These are phyloP conservation scores for Phaeodactylum tricornutum DNA, from an alignment of 108 stramenopile species.

Conservation along the genomic window DNA sequence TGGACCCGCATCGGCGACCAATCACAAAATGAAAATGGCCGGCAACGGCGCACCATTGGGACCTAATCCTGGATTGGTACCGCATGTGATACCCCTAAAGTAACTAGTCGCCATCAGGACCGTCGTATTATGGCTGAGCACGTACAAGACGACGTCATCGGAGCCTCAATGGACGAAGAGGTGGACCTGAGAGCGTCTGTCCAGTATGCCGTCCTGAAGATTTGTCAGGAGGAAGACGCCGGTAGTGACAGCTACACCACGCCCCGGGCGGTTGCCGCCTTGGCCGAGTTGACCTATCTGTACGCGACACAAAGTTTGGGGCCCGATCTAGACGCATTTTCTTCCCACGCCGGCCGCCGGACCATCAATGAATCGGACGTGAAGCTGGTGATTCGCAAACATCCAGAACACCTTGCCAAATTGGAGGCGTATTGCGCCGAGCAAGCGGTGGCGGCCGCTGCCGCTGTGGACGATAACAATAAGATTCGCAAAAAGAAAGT, in stretches of 20 bases:
- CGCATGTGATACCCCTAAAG: too few species aligned
- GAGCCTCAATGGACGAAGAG: constrained; percentile 13
- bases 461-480: not conserved
- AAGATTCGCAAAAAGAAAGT: not conserved
- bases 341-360: constrained; percentile 24
- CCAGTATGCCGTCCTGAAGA: constrained; percentile 11
- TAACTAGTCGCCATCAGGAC: too few species aligned
- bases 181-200: constrained; percentile 12
- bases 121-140: too few species aligned
- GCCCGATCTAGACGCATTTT: constrained; percentile 27
- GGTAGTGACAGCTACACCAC: not conserved
- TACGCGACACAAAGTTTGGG: constrained; percentile 34
- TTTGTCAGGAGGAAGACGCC: constrained; percentile 7
- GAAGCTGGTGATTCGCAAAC: constrained; percentile 23
- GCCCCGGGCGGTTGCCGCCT: constrained; percentile 15
- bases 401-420: constrained; percentile 6
- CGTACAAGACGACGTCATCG: too few species aligned
- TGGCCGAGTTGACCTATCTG: constrained; percentile 41
- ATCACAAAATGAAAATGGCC: too few species aligned
- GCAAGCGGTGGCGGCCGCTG: not conserved
- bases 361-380: constrained; percentile 37
- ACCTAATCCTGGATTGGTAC: too few species aligned
- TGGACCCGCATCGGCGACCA: too few species aligned
- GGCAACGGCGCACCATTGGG: too few species aligned
- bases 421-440: not conserved